Percentiles rank a stretch among this genome's conserved stretches.
Conservation (phyloP, 768 basidiomycete genomes). For the Amanita thiersii region DNA sequence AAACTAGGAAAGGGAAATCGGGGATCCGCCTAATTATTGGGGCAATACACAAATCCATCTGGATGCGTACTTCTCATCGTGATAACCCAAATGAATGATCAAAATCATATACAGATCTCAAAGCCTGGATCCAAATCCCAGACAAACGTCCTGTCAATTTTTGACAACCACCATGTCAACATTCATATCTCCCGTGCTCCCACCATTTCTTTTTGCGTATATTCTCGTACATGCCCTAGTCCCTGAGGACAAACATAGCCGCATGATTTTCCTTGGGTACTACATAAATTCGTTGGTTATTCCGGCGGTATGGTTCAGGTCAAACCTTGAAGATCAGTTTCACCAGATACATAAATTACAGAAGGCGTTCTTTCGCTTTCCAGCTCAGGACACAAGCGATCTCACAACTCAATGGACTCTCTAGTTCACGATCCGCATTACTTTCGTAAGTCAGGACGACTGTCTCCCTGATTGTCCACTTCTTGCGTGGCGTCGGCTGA, state of each 20-base stretch:
- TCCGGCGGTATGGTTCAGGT: neutral
- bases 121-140: too few species aligned
- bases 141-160: neutral
- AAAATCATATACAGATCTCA: neutral
- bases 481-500: neutral
- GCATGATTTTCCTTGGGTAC: neutral
- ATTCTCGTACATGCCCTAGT: neutral
- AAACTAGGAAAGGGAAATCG: neutral
- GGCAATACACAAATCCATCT: neutral
- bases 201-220: neutral
- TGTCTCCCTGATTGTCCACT: neutral
- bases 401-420: neutral
- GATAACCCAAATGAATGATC: neutral
- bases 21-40: neutral
- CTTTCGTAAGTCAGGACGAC: neutral
- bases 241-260: neutral
- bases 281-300: neutral
- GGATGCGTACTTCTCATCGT: neutral
- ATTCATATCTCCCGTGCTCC: neutral
- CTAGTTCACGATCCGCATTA: neutral
- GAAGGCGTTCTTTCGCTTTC: neutral
- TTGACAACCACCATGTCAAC: neutral
- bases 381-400: neutral
- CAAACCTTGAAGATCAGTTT: neutral
- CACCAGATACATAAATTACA: slow-evolving; percentile 2